phyloP scores from a whole-genome alignment of 1,284 basidiomycete species.

The Fomitopsis betulina region DNA sequence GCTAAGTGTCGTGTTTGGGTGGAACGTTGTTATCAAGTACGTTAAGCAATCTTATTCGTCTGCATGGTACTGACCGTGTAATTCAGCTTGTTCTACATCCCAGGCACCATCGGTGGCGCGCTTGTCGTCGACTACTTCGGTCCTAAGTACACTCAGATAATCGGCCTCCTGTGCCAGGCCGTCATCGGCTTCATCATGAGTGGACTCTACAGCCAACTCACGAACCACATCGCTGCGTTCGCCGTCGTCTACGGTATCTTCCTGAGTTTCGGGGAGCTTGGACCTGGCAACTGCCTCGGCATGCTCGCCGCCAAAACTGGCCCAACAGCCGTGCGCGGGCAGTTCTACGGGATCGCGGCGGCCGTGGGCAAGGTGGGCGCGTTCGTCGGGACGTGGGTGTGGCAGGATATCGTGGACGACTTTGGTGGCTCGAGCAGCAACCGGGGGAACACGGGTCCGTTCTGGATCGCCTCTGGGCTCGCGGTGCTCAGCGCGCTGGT shows the following conservation, averaged over 20 bases:
- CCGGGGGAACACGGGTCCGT: slow-evolving; percentile 73
- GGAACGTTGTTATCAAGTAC: slow-evolving; percentile 76
- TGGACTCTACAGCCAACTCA: slow-evolving; percentile 62
- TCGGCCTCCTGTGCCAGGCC: slow-evolving; percentile 66
- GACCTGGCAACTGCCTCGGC: slow-evolving; percentile 76
- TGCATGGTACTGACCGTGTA: neutral
- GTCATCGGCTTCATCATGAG: slow-evolving; percentile 84
- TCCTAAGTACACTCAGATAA: slow-evolving; percentile 71
- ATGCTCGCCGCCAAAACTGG: slow-evolving; percentile 80
- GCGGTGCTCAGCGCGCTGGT: slow-evolving; percentile 77
- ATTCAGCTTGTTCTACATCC: slow-evolving; percentile 69
- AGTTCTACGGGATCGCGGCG: slow-evolving; percentile 83
- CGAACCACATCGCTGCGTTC: slow-evolving; percentile 70
- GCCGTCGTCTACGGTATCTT: slow-evolving; percentile 91
- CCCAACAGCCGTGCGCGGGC: slow-evolving; percentile 82
- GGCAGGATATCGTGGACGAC: slow-evolving; percentile 37
- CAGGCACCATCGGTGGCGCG: slow-evolving; percentile 74
- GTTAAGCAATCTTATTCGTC: slow-evolving; percentile 14
- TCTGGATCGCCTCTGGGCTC: slow-evolving; percentile 68
- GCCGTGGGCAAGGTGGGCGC: slow-evolving; percentile 90
- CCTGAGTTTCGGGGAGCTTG: slow-evolving; percentile 79
- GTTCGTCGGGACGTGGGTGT: slow-evolving; percentile 73
- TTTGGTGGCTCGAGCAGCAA: slow-evolving; percentile 50
- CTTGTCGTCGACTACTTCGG: slow-evolving; percentile 74
- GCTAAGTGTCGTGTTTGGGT: slow-evolving; percentile 64